These are phyloP conservation scores for Sporothrix brunneoviolacea DNA, from an alignment of 2,329 filamentous ascomycete genomes.

Conservation along the genomic window DNA sequence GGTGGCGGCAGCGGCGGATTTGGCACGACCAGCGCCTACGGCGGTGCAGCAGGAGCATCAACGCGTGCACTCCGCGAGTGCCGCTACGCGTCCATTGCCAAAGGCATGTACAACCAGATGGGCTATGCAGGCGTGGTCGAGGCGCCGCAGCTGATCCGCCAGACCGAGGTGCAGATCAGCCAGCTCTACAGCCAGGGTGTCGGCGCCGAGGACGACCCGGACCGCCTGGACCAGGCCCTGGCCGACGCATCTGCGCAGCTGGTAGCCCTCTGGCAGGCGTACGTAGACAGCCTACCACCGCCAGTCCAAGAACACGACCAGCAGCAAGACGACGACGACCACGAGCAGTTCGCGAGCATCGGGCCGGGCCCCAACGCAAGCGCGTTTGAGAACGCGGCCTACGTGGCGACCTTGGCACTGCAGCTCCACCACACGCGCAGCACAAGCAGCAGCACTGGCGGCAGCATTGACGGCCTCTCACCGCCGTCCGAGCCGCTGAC, in stretches of 20 bases:
- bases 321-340: slow-evolving; percentile 30
- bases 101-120: slow-evolving; percentile 56
- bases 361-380: slow-evolving; percentile 57
- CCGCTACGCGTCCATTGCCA: slow-evolving; percentile 64
- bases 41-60: neutral
- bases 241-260: slow-evolving; percentile 47
- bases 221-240: slow-evolving; percentile 50
- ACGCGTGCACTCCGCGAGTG: slow-evolving; percentile 42
- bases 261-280: slow-evolving; percentile 49
- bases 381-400: slow-evolving; percentile 68
- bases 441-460: slow-evolving; percentile 27
- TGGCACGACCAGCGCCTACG: too few species aligned
- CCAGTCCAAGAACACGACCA: neutral
- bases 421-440: slow-evolving; percentile 65
- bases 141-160: slow-evolving; percentile 62
- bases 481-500: slow-evolving; percentile 50
- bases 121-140: slow-evolving; percentile 59
- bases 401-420: slow-evolving; percentile 69
- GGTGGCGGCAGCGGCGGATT: neutral
- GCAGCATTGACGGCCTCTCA: slow-evolving; percentile 28
- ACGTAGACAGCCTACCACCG: slow-evolving; percentile 37
- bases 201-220: slow-evolving; percentile 47
- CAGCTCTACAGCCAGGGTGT: slow-evolving; percentile 58
- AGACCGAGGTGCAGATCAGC: slow-evolving; percentile 65
- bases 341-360: slow-evolving; percentile 54